Base-by-base conservation (phyloP, 805 yeast species). In the Saccharomycopsis fodiens region DNA sequence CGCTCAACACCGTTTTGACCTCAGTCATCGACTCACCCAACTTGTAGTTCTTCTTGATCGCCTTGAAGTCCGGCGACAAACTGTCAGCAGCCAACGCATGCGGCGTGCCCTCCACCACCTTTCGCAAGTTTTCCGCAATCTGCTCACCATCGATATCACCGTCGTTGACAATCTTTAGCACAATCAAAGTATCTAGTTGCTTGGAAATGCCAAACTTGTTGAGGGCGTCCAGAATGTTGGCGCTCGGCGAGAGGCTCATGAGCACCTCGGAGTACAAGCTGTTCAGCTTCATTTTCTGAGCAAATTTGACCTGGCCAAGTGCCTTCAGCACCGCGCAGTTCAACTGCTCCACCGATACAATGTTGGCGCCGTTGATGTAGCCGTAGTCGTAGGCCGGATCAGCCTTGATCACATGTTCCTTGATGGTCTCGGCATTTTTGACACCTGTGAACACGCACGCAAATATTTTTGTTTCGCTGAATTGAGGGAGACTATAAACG, bases 211-310 rank as follows among this genome's bases (percentile, higher is more conserved):
- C 53, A 17, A 50, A 50, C 16, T 12, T 27, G 13, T 43, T 43
- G 21, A 50, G 35, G 1, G 53, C 32, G 15, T 43, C 47, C 4
- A 42, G 13, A 17, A 50, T 50, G 16, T 35, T 50, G 7, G 25
- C 41, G 22, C 34, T 42, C 10, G 53, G 51, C 21, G 53, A 50
- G 21, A 50, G 30, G 21, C 44, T 46, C 25, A 50, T 35, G n/a
- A 47, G 25, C 17, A 50, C 30, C 32, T 50, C 51, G 15, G 53
- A 35, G 39, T 50, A 13, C 4, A 46, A 10, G 4, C 45, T 30
- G n/a, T 44, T 50, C 17, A 50, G 31, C 37, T 39, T 45, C 3
- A 49, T 19, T 16, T 22, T 36, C 17, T 36, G 35, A 22, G 30
- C 34, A 35, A 22, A 44, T 12, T 39, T 23, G 12, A 38, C 35